phyloP scores from a whole-genome alignment of 1,284 basidiomycete genomes.

The Stereum hirsutum region DNA sequence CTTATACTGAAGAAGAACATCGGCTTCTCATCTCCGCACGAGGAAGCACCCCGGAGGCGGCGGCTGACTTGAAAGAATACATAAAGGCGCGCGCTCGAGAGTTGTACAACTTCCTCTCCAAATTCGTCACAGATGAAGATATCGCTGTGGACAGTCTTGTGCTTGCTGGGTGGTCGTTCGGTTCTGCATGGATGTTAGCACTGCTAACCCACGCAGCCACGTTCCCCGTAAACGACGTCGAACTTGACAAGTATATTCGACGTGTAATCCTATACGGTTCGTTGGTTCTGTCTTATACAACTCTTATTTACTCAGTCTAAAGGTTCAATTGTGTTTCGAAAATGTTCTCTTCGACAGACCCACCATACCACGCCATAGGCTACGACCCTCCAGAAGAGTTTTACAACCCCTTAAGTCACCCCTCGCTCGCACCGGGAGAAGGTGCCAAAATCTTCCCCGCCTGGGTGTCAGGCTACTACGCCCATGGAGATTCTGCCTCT shows the following conservation, averaged over 20 bases:
- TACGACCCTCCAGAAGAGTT: slow-evolving; percentile 13
- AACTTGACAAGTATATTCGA: slow-evolving; percentile 4
- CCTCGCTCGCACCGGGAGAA: slow-evolving; percentile 11
- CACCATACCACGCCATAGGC: slow-evolving; percentile 13
- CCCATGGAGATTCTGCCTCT: slow-evolving; percentile 11
- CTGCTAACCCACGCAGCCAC: slow-evolving; percentile 12
- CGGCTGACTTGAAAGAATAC: slow-evolving; percentile 1
- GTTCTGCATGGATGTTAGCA: neutral
- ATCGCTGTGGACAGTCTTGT: neutral
- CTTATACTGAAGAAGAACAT: slow-evolving; percentile 14
- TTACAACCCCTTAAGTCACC: slow-evolving; percentile 16
- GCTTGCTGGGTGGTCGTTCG: neutral
- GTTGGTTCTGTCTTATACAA: neutral
- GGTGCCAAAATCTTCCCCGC: slow-evolving; percentile 10
- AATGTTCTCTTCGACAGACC: neutral
- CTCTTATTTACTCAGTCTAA: too few relatives aligned
- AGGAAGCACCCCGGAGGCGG: slow-evolving; percentile 3
- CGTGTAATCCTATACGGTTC: slow-evolving; percentile 3
- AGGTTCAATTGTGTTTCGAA: too few relatives aligned
- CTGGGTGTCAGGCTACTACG: slow-evolving; percentile 20
- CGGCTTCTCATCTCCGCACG: slow-evolving; percentile 3
- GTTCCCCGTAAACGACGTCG: slow-evolving; percentile 7
- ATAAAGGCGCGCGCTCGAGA: neutral
- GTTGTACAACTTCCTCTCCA: neutral
- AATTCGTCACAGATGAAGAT: neutral